Evolutionary conservation across 176 grass and related monocot genomes (phyloP).

Genomic region (Musa troglodytarum): DNA sequence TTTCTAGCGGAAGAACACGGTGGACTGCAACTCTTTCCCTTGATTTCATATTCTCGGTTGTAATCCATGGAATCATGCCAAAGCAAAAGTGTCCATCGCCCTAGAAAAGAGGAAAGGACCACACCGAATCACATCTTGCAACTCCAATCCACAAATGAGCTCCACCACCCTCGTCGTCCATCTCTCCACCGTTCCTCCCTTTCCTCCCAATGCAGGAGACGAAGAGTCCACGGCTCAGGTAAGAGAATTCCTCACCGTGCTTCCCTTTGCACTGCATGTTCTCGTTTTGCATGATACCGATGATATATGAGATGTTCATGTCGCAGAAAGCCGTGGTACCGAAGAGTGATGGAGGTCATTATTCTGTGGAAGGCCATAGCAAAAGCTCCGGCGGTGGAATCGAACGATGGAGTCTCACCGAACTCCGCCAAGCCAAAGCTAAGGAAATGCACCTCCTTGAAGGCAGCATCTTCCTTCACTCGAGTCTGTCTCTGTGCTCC

Average conservation of each 20-base stretch:
- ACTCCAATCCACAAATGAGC: conserved; percentile 11
- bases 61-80: conserved; percentile 25
- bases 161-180: conserved; percentile 3
- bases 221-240: conserved; percentile 40
- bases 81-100: conserved; percentile 29
- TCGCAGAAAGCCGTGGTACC: conserved; percentile 61
- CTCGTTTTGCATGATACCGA: conserved; percentile 7
- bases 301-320: conserved; percentile 2
- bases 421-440: conserved; percentile 20
- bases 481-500: conserved; percentile 88
- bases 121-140: conserved; percentile 7
- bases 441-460: conserved; percentile 86
- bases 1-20: background rate
- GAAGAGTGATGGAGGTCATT: conserved; percentile 49
- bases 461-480: conserved; percentile 83
- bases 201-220: conserved; percentile 42
- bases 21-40: background rate
- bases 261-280: background rate
- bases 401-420: background rate
- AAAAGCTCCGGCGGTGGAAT: background rate
- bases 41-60: background rate
- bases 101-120: conserved; percentile 25
- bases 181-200: conserved; percentile 40
- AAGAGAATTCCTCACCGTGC: background rate
- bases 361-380: conserved; percentile 47